Percentiles rank a stretch among this genome's conserved stretches.
phyloP scores from a whole-genome alignment of 2,329 filamentous ascomycete genomes.

The Trichoderma arundinaceum region DNA sequence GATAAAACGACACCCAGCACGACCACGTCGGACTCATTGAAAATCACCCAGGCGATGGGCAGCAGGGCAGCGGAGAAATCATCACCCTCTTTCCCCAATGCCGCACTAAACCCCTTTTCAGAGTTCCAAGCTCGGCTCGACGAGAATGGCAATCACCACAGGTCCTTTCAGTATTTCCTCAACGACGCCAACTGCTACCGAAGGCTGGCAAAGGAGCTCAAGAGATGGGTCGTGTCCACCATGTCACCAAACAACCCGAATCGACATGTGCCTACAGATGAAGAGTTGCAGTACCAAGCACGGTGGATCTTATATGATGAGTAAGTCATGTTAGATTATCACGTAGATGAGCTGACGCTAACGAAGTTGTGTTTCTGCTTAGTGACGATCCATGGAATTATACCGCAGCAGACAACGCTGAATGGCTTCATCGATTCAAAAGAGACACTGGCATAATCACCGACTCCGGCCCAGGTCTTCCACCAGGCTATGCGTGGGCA shows the following conservation, averaged over 20 bases:
- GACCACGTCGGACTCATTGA: neutral
- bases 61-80: neutral
- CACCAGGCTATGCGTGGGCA: constrained; percentile 51
- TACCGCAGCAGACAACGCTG: constrained; percentile 51
- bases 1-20: constrained; percentile 1
- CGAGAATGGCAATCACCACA: constrained; percentile 30
- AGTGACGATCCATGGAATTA: constrained; percentile 45
- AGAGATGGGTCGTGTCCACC: constrained; percentile 57
- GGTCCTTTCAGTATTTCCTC: constrained; percentile 52
- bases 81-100: neutral
- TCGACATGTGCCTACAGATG: constrained; percentile 62
- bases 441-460: constrained; percentile 59
- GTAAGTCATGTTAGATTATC: constrained; percentile 47
- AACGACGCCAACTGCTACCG: constrained; percentile 67
- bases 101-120: constrained; percentile 14
- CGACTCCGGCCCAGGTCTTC: constrained; percentile 58
- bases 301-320: constrained; percentile 68
- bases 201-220: constrained; percentile 59
- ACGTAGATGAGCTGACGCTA: neutral
- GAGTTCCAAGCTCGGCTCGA: constrained; percentile 9
- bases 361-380: neutral
- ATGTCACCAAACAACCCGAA: constrained; percentile 67
- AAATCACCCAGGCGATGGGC: neutral
- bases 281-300: constrained; percentile 68
- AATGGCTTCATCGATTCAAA: constrained; percentile 69